Percentiles rank a stretch among this genome's conserved stretches.
phyloP scores from a whole-genome alignment of 352 stramenopile genomes.

The Phytophthora megakarya region DNA sequence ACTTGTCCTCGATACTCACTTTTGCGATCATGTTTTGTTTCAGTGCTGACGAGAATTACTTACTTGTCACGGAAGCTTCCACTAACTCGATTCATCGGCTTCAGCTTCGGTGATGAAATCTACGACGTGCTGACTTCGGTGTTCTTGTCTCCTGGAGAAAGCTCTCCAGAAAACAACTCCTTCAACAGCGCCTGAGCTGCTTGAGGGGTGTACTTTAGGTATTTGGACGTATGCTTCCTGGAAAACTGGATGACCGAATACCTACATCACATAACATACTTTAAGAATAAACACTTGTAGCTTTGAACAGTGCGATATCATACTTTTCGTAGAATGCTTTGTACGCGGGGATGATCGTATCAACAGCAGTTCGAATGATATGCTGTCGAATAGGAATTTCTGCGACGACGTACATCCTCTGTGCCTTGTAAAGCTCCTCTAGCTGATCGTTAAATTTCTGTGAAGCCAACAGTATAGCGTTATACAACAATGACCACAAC shows the following conservation, averaged over 20 bases:
- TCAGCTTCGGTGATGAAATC: conserved; percentile 28
- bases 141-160: conserved; percentile 21
- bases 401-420: conserved; percentile 84
- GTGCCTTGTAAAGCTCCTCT: conserved; percentile 68
- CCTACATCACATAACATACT: conserved; percentile 34
- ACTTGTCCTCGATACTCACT: conserved; percentile 4
- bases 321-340: conserved; percentile 93
- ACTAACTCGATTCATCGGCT: conserved; percentile 72
- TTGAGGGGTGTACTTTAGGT: conserved; percentile 89
- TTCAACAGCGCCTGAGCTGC: conserved; percentile 81
- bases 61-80: conserved; percentile 82
- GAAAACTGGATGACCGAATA: conserved; percentile 92
- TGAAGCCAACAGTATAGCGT: background rate
- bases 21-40: background rate
- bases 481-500: conserved; percentile 8
- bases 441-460: conserved; percentile 80
- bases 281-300: conserved; percentile 3
- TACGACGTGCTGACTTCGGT: conserved; percentile 31
- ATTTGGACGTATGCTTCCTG: conserved; percentile 91
- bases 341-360: conserved; percentile 89
- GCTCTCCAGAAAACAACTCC: conserved; percentile 79
- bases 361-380: conserved; percentile 83
- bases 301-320: conserved; percentile 2
- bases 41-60: conserved; percentile 55
- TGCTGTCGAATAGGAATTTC: conserved; percentile 85